Base-by-base conservation (phyloP, 2,329 filamentous ascomycete genomes). In the Metarhizium album region DNA sequence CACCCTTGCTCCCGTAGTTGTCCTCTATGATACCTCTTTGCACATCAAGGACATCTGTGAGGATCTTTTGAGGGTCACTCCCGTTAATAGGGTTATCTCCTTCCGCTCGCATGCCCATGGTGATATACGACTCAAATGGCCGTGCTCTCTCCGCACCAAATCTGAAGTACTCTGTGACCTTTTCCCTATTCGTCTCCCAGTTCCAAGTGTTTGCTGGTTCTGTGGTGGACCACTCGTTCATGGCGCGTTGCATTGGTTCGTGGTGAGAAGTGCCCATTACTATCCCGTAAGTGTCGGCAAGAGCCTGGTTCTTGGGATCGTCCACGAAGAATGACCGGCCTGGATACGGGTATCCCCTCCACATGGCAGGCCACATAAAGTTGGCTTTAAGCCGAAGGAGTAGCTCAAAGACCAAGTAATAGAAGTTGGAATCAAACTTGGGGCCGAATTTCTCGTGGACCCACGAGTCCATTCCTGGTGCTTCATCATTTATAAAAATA, bases 301-400 rank as follows among this genome's bases (percentile, higher is more conserved):
- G 69, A 3, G 72, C 69, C 54, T 82, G 76, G 45, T 77, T 84
- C 6, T 71, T 65, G 0, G 73, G 68, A 48, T 85, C 81, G 46
- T 84, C 82, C 0, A 79, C 73, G 57, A 80, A 79, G 65, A 86
- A 84, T 55, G 78, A 78, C 35, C 74, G 74, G 8, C 71, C 71
- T 0, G 71, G 72, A 3, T 67, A 67, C 2, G 71, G 71, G 37
- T 69, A 70, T 13, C 66, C 70, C 5, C 75, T 74, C 79, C 82
- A 85, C 74, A 80, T 80, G 0, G 82, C 80, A 0, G 81, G 82
- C 82, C 82, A 85, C 49, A 85, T 66, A 55, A 82, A 84, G 59
- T 85, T 85, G 2, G 79, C 62, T 59, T 73, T 76, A 20, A 82
- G 69, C 14, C 81, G 69, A 3, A 84, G 68, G 1, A 83, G 64